Evolutionary conservation across 768 basidiomycete genomes (phyloP), one percentile per base, ranked within the genome.

Genomic region (Naganishia vaughanmartiniae): DNA sequence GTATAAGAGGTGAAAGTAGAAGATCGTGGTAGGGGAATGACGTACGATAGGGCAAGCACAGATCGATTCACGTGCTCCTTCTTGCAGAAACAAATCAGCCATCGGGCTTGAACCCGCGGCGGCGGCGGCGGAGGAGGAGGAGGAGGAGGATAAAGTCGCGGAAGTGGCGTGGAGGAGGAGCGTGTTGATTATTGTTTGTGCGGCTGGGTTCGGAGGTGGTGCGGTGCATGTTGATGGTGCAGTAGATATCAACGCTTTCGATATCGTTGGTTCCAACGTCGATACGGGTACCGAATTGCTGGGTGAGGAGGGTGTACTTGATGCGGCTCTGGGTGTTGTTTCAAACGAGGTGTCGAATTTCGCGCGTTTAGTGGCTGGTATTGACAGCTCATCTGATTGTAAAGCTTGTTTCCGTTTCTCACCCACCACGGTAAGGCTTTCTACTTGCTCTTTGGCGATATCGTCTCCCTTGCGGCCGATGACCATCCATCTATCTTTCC

Each of bases 81-180:
- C 36, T 4, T 72, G 75, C 1, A 81, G 67, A 65, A 81, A 81
- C n/a, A 81, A 58, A 69, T 81, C 80, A 0, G 79, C 72, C 26
- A 60, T 56, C 31, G 58, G 34, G 4, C 9, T 12, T 31, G 30
- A 24, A 19, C 15, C 45, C 7, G 36, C 31, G n/a, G 4, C 39
- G 4, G 24, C 11, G 34, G 9, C 15, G n/a, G 36, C 46, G 3
- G 45, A 39, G 2, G 55, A 39, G 58, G 26, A 12, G 2, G 11
- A 4, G 7, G 24, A 14, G 33, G 65, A 36, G 42, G 26, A 10
- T 31, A 31, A n/a, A n/a, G n/a, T n/a, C n/a, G n/a, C 12, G 55
- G 26, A 30, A 39, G 21, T 30, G 53, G 33, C n/a, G 48, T 42
- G 42, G 42, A n/a, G 31, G 6, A 34, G 58, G 34, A 45, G 12